Evolutionary conservation across 2,329 filamentous ascomycete species (phyloP).

Genomic region (Thielaviopsis euricoi): DNA sequence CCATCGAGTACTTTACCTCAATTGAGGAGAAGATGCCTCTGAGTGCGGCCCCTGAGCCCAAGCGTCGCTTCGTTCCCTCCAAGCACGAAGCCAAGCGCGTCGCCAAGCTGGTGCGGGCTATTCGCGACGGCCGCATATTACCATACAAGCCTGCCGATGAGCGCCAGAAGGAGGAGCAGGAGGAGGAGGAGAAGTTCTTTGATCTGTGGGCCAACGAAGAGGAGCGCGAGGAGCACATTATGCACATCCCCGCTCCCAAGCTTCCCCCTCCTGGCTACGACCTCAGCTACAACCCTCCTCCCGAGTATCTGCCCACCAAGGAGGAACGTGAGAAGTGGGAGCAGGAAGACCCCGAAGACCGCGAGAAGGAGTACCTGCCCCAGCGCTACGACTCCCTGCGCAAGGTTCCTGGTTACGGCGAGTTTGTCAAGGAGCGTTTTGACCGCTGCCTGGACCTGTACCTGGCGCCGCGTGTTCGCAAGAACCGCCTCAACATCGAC

Average conservation of each 20-base stretch:
- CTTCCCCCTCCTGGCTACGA: slow-evolving; percentile 85
- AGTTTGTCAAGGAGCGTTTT: slow-evolving; percentile 88
- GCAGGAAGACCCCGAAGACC: slow-evolving; percentile 71
- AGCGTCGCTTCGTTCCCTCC: slow-evolving; percentile 85
- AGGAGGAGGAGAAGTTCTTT: slow-evolving; percentile 56
- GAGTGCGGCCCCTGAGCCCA: slow-evolving; percentile 87
- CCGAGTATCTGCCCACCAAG: slow-evolving; percentile 79
- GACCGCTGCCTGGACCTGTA: slow-evolving; percentile 92
- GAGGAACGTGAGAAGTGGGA: slow-evolving; percentile 79
- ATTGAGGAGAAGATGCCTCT: slow-evolving; percentile 87
- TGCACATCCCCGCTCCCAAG: slow-evolving; percentile 93
- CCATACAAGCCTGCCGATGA: slow-evolving; percentile 68
- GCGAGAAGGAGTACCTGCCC: slow-evolving; percentile 77
- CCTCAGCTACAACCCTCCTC: slow-evolving; percentile 88
- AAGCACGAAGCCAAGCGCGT: slow-evolving; percentile 94
- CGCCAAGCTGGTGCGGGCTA: slow-evolving; percentile 94
- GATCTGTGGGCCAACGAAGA: slow-evolving; percentile 94
- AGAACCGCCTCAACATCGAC: slow-evolving; percentile 93
- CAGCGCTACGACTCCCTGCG: slow-evolving; percentile 68
- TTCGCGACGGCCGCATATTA: slow-evolving; percentile 81
- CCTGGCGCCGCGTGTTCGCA: slow-evolving; percentile 75
- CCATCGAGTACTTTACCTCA: slow-evolving; percentile 85
- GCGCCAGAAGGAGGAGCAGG: slow-evolving; percentile 50
- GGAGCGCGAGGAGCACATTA: slow-evolving; percentile 64
- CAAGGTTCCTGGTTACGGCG: slow-evolving; percentile 80